Evolutionary conservation across 2,329 filamentous ascomycete species (phyloP).

Genomic region (Truncatella angustata): DNA sequence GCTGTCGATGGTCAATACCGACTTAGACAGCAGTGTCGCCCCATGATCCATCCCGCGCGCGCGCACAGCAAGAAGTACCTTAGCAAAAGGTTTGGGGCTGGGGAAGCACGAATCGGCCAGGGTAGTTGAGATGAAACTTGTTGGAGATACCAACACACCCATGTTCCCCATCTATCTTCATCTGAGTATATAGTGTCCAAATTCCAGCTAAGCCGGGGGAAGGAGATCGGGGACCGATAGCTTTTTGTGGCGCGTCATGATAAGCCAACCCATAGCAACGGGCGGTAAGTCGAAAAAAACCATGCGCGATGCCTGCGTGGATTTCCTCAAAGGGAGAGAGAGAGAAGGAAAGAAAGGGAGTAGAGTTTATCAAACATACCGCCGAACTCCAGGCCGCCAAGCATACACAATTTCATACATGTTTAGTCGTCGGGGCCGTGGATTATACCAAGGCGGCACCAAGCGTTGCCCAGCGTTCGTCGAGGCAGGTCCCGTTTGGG

Average conservation of each 20-base stretch:
- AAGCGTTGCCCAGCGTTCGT: too few species aligned
- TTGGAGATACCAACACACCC: neutral
- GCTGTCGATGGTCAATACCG: neutral
- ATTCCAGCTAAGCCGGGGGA: neutral
- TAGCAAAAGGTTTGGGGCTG: neutral
- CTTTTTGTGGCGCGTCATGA: neutral
- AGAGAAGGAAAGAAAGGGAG: neutral
- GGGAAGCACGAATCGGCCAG: neutral
- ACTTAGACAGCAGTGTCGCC: too few species aligned
- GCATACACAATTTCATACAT: too few species aligned
- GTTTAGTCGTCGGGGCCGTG: too few species aligned
- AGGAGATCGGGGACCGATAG: neutral
- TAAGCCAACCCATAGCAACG: too few species aligned
- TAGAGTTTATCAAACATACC: too few species aligned
- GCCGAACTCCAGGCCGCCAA: too few species aligned
- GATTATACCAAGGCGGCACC: too few species aligned
- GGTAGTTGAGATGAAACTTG: neutral
- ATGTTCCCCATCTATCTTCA: neutral
- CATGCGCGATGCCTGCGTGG: too few species aligned
- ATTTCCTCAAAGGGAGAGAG: too few species aligned
- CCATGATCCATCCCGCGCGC: neutral
- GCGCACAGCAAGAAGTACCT: neutral
- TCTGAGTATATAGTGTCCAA: neutral
- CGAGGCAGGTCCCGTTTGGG: too few species aligned
- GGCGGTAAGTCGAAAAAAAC: too few species aligned